Conservation (phyloP, 768 basidiomycete genomes). For the Russula foetens region DNA sequence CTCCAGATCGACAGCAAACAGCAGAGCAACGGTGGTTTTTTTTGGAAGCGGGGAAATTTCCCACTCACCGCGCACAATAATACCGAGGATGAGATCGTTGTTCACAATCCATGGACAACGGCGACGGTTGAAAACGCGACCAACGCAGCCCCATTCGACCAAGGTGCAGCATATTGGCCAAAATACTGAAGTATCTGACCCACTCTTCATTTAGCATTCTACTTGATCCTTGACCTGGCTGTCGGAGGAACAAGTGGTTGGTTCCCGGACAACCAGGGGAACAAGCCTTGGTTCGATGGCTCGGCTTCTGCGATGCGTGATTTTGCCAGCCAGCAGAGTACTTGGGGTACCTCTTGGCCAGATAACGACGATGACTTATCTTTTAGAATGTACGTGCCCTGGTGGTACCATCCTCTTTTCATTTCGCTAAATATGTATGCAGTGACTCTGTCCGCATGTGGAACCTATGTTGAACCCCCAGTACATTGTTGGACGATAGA, state of each 20-base stretch:
- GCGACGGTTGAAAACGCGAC: slow-evolving; percentile 28
- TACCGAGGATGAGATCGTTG: slow-evolving; percentile 31
- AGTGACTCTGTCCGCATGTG: slow-evolving; percentile 33
- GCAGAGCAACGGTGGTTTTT: slow-evolving; percentile 33
- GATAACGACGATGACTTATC: slow-evolving; percentile 49
- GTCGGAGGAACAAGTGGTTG: slow-evolving; percentile 74
- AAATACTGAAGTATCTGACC: neutral
- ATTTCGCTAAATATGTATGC: neutral
- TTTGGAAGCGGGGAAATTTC: slow-evolving; percentile 46
- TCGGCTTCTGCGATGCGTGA: slow-evolving; percentile 60
- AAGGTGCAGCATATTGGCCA: slow-evolving; percentile 28
- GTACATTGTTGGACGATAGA: neutral
- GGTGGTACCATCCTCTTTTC: neutral
- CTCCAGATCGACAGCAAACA: slow-evolving; percentile 33
- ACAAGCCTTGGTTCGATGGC: slow-evolving; percentile 58
- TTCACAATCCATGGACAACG: slow-evolving; percentile 44
- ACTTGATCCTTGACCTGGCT: slow-evolving; percentile 71
- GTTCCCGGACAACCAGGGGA: slow-evolving; percentile 56
- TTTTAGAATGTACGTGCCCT: slow-evolving; percentile 50
- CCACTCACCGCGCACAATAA: slow-evolving; percentile 41
- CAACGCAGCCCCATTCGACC: slow-evolving; percentile 50
- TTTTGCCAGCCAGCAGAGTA: slow-evolving; percentile 49
- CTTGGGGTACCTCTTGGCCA: slow-evolving; percentile 77
- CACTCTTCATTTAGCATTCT: slow-evolving; percentile 47
- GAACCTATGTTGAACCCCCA: slow-evolving; percentile 22